These are phyloP conservation scores for Sarocladium oryzae DNA, from an alignment of 2,329 filamentous ascomycete species.

Conservation along the genomic window DNA sequence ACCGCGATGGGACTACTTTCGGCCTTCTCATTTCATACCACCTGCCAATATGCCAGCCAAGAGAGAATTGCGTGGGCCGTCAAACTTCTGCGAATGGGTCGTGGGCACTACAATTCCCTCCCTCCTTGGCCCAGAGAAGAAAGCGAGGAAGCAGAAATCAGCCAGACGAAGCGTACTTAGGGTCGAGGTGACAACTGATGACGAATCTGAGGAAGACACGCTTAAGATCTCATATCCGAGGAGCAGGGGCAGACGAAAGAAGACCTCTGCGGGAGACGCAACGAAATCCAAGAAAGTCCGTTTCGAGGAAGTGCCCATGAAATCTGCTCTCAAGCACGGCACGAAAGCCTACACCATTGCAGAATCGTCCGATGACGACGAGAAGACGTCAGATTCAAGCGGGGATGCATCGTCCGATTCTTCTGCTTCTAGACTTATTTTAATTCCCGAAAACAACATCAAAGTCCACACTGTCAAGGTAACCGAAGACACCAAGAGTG, in stretches of 20 bases:
- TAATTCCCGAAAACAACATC: not conserved
- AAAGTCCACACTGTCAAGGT: not conserved
- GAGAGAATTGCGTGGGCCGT: conserved; percentile 8
- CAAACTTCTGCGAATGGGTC: conserved; percentile 34
- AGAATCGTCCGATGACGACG: conserved; percentile 3
- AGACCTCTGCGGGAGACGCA: not conserved
- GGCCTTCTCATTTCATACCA: not conserved
- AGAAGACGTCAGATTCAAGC: conserved; percentile 11
- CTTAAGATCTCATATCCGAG: conserved; percentile 44
- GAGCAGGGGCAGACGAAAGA: conserved; percentile 16
- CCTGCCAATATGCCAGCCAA: not conserved
- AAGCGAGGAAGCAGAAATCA: conserved; percentile 11
- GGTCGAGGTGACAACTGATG: conserved; percentile 42
- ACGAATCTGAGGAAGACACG: conserved; percentile 43
- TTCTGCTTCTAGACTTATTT: conserved; percentile 5
- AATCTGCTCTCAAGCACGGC: conserved; percentile 31
- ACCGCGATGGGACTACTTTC: too few species aligned
- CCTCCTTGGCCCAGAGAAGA: conserved; percentile 21
- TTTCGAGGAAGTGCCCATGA: conserved; percentile 29
- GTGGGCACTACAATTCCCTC: conserved; percentile 29
- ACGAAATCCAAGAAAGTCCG: conserved; percentile 35
- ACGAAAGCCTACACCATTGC: conserved; percentile 7
- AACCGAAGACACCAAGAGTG: not conserved
- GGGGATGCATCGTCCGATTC: conserved; percentile 17
- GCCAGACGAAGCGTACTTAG: conserved; percentile 24